phyloP scores from a whole-genome alignment of 2,329 filamentous ascomycete species.

The Emmonsiellopsis sp. region DNA sequence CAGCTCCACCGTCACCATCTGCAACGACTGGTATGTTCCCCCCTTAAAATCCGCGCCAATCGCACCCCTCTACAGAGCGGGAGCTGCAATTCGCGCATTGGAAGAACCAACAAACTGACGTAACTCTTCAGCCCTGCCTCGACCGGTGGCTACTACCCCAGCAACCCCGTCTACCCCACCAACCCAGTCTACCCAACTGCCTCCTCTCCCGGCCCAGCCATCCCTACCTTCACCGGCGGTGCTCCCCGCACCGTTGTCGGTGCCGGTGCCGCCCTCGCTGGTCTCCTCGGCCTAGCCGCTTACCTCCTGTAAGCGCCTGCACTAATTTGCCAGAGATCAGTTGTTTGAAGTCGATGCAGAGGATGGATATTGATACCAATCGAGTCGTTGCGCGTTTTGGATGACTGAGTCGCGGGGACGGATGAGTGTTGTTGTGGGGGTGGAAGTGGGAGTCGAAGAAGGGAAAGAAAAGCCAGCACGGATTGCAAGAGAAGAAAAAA shows the following conservation, averaged over 20 bases:
- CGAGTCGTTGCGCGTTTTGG: too few relatives aligned
- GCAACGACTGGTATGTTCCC: constrained; percentile 30
- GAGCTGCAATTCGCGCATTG: not conserved
- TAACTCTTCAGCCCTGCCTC: constrained; percentile 9
- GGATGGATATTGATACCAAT: not conserved
- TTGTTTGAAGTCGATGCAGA: not conserved
- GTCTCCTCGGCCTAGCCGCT: constrained; percentile 43
- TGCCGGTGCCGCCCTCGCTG: constrained; percentile 43
- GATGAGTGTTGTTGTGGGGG: too few relatives aligned
- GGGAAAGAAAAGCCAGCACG: too few relatives aligned
- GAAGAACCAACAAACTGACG: not conserved
- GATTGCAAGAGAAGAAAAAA: too few relatives aligned
- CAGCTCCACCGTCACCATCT: constrained; percentile 44
- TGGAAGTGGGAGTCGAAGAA: too few relatives aligned
- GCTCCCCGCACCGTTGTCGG: constrained; percentile 39
- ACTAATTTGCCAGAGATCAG: not conserved
- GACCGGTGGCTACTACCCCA: constrained; percentile 15
- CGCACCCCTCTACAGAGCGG: not conserved
- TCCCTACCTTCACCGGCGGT: constrained; percentile 40
- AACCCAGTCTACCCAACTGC: constrained; percentile 13
- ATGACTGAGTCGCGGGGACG: too few relatives aligned
- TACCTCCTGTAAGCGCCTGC: constrained; percentile 33
- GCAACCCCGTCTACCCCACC: constrained; percentile 14
- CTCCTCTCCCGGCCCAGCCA: constrained; percentile 20
- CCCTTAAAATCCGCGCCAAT: not conserved